Conservation (phyloP, 2,329 filamentous ascomycete genomes). For the Fusarium lyarnte region DNA sequence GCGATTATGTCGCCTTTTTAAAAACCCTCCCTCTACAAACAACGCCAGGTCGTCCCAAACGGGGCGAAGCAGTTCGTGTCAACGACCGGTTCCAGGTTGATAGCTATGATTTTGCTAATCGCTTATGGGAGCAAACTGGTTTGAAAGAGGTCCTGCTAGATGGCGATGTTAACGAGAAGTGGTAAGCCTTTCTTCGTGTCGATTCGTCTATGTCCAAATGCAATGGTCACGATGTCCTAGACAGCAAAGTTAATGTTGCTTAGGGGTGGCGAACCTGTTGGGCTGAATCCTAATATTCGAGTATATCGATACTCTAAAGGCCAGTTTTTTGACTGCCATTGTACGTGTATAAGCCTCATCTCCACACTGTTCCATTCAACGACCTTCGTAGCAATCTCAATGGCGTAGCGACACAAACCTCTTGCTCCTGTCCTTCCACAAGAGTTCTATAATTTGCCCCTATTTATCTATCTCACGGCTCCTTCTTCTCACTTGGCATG, state of each 20-base stretch:
- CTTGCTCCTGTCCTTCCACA: background rate
- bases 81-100: conserved; percentile 90
- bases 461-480: background rate
- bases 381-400: background rate
- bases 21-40: conserved; percentile 75
- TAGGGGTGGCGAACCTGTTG: conserved; percentile 86
- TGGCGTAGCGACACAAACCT: background rate
- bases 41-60: conserved; percentile 81
- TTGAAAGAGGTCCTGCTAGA: conserved; percentile 69
- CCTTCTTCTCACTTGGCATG: background rate
- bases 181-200: conserved; percentile 51
- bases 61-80: conserved; percentile 82
- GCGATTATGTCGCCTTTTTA: conserved; percentile 79
- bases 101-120: conserved; percentile 77
- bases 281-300: conserved; percentile 87
- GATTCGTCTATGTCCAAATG: too few species aligned
- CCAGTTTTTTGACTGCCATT: conserved; percentile 94
- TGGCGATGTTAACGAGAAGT: conserved; percentile 52
- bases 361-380: background rate
- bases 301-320: conserved; percentile 87
- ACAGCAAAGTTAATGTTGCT: conserved; percentile 40
- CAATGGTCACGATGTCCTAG: background rate
- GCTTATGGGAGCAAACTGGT: conserved; percentile 81
- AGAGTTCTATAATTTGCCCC: background rate
- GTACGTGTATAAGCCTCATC: conserved; percentile 59